Conservation (phyloP, 2,329 filamentous ascomycete genomes). For the Cladophialophora exuberans region DNA sequence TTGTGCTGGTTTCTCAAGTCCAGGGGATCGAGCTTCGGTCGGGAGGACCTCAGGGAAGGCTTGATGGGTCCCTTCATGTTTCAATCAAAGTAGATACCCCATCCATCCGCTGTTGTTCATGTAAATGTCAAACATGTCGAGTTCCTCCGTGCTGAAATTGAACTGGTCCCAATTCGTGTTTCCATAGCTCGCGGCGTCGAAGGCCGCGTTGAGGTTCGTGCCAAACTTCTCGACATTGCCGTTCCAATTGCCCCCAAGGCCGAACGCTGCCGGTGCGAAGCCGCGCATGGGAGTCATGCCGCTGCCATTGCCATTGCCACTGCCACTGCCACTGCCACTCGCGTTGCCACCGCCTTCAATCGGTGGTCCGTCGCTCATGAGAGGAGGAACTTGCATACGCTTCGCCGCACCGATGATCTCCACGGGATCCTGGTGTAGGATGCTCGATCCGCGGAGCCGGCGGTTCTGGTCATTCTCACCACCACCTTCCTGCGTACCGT, state of each 20-base stretch:
- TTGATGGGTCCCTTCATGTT: neutral
- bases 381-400: neutral
- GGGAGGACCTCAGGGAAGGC: neutral
- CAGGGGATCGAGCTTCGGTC: neutral
- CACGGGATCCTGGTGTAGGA: slow-evolving; percentile 13
- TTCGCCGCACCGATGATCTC: slow-evolving; percentile 11
- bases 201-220: slow-evolving; percentile 27
- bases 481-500: too few species aligned
- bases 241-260: neutral
- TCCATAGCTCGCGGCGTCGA: slow-evolving; percentile 29
- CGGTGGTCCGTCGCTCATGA: neutral
- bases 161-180: slow-evolving; percentile 33
- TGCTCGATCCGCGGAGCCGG: slow-evolving; percentile 8
- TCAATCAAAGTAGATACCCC: slow-evolving; percentile 29
- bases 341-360: too few species aligned
- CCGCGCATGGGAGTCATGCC: too few species aligned
- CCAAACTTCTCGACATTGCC: slow-evolving; percentile 10
- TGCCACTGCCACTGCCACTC: too few species aligned
- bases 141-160: slow-evolving; percentile 27
- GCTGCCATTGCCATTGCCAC: too few species aligned
- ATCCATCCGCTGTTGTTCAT: slow-evolving; percentile 32
- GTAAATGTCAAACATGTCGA: slow-evolving; percentile 31
- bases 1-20: neutral
- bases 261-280: slow-evolving; percentile 5
- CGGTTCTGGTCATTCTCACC: slow-evolving; percentile 10